Evolutionary conservation across 352 stramenopile genomes (phyloP), one percentile per base, ranked within the genome.

Genomic region (Pythium rhizo-oryzae): DNA sequence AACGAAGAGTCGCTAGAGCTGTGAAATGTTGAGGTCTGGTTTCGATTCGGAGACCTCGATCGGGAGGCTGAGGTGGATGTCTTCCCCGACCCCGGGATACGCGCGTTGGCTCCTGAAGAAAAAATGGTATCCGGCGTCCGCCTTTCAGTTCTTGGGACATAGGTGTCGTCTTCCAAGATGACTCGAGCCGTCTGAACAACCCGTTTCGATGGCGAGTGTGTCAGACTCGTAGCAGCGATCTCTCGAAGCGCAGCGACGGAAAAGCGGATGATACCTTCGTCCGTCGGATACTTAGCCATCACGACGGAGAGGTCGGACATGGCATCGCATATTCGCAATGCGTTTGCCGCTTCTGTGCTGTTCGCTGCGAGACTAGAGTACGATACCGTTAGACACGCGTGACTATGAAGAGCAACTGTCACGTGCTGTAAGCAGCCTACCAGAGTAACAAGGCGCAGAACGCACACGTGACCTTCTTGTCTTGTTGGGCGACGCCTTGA

Each of bases 231-330:
- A 18, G 75, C 74, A 1, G 84, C 84, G n/a, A 92, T 84, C 41
- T 85, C 81, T 49, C 74, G 65, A 16, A 89, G 64, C 0, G 84
- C 84, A 39, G 76, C 65, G 28, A 77, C 74, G 9, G 84, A 92
- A 51, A 82, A 92, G 16, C 83, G 80, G 24, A 88, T 87, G 59
- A 92, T 90, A 46, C 84, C 82, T 81, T 90, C 84, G 46, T 91
- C 80, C 2, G 80, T 69, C 16, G 84, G 84, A 70, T 90, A 89
- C 56, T 90, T 92, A 11, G 82, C 84, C 82, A 92, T 89, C 12
- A 86, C 75, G 7, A 91, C 72, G 6, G 84, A 92, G 0, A 92
- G 62, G 53, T 92, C 84, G 2, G 79, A 67, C n/a, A 92, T 90
- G 9, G 73, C 82, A 51, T 78, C 80, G 53, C 79, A 47, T n/a